A percentile compares a stretch with the other conserved stretches of the same genome.
Conservation (phyloP, 2,329 filamentous ascomycete species). For the Botrytis cinerea region DNA sequence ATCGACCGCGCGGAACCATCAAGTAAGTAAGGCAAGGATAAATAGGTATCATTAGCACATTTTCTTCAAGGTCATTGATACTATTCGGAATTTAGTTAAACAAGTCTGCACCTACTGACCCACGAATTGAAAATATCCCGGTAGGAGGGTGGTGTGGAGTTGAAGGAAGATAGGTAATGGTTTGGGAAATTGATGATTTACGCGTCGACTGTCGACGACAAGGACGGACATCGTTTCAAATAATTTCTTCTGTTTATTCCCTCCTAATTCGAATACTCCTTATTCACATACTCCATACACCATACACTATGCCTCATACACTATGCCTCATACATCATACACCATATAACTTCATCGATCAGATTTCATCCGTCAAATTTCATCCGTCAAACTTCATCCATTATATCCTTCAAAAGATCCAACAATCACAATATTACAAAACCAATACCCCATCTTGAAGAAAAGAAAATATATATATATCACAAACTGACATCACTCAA, state of each 20-base stretch:
- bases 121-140: background rate
- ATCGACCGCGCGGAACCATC: background rate
- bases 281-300: no score
- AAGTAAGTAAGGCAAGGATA: slow-evolving; percentile 1
- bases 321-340: no score
- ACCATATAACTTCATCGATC: background rate
- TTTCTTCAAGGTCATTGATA: background rate
- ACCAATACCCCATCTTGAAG: background rate
- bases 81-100: background rate
- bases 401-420: background rate
- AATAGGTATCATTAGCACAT: background rate
- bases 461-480: background rate
- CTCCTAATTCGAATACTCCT: background rate
- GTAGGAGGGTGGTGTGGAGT: background rate
- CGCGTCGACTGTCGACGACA: background rate
- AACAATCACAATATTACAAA: background rate
- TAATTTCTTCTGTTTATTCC: background rate
- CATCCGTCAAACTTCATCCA: background rate
- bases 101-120: background rate
- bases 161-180: background rate
- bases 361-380: background rate
- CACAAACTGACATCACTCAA: slow-evolving; percentile 5
- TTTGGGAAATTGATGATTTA: background rate
- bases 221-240: background rate
- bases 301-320: no score